A percentile compares a stretch with the other conserved stretches of the same genome.
Evolutionary conservation across 2,329 filamentous ascomycete species (phyloP).

Genomic region (Botrytis paeoniae): DNA sequence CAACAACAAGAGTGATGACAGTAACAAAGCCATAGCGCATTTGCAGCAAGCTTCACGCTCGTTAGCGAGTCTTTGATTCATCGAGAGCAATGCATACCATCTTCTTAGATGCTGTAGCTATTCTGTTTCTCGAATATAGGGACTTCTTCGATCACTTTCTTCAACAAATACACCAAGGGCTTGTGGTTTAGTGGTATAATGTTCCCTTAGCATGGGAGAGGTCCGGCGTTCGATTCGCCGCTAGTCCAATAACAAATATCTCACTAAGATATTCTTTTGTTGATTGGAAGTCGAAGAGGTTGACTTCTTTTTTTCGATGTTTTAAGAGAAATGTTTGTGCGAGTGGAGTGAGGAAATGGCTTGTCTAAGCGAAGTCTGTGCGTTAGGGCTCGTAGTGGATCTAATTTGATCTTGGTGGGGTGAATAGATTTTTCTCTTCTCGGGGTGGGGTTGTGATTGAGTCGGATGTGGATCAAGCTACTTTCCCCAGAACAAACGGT

Average conservation of each 20-base stretch:
- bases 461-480: not conserved
- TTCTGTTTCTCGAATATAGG: fast-evolving
- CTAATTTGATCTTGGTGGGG: not conserved
- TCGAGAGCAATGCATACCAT: not conserved
- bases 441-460: not conserved
- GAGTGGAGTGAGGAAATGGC: not conserved
- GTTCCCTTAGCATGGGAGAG: not conserved
- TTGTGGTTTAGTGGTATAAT: slow-evolving; percentile 5
- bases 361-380: not conserved
- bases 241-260: fast-evolving
- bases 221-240: not conserved
- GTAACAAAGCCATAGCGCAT: not conserved
- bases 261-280: fast-evolving
- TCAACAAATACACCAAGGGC: not conserved
- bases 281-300: not conserved
- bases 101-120: not conserved
- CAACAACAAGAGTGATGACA: not conserved
- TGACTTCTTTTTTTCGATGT: not conserved
- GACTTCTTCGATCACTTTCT: fast-evolving
- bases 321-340: not conserved
- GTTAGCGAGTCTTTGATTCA: not conserved
- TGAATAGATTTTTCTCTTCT: not conserved
- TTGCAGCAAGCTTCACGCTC: not conserved
- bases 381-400: not conserved
- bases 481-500: not conserved